Evolutionary conservation across 305 asterid genomes (phyloP).

Genomic region (Fraxinus sp.): DNA sequence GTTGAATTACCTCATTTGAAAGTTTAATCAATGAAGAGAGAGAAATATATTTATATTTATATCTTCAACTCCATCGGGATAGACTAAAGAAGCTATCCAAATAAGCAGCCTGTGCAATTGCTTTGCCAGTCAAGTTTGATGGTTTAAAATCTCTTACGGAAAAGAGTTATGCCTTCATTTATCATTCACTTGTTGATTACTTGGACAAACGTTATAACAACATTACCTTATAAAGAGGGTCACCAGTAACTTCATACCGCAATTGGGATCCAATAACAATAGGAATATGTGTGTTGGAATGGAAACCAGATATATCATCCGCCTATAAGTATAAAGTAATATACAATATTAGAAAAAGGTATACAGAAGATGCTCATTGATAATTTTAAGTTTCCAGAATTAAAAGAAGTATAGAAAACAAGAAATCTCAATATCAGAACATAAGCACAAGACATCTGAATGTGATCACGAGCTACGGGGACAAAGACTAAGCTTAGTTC

Average conservation of each 20-base stretch:
- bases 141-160: neutral
- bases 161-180: neutral
- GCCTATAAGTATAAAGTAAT: constrained; percentile 53
- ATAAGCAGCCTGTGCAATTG: constrained; percentile 6
- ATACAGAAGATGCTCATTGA: neutral
- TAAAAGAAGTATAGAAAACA: neutral
- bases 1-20: neutral
- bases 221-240: constrained; percentile 77
- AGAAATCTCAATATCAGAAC: neutral
- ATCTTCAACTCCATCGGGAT: constrained; percentile 1
- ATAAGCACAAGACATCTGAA: neutral
- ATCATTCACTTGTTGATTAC: constrained; percentile 9
- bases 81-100: neutral
- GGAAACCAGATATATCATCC: constrained; percentile 87
- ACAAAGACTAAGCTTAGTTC: neutral
- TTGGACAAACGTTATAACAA: neutral
- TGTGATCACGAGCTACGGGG: neutral
- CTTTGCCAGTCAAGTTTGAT: neutral
- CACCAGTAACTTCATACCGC: constrained; percentile 96
- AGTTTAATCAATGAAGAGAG: neutral
- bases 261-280: constrained; percentile 85
- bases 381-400: neutral
- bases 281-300: constrained; percentile 91
- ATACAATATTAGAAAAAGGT: constrained; percentile 1
- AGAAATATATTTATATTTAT: neutral